These are phyloP conservation scores for Brasilioporus rufonigricans DNA, from an alignment of 768 basidiomycete species.

Conservation along the genomic window DNA sequence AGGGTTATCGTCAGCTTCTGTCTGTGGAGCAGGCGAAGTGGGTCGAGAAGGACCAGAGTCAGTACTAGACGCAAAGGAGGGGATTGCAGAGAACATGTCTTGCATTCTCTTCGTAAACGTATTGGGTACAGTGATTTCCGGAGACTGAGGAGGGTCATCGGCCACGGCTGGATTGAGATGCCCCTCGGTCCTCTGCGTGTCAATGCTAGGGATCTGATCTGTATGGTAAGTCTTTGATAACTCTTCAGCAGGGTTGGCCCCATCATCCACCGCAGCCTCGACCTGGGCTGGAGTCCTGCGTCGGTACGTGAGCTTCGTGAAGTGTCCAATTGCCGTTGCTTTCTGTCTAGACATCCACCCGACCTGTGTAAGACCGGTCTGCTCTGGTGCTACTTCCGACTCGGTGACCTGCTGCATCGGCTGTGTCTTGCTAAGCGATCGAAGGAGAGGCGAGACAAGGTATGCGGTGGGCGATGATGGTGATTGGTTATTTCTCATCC, in stretches of 20 bases:
- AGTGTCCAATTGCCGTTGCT: slow-evolving; percentile 10
- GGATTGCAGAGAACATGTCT: slow-evolving; percentile 46
- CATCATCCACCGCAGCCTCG: neutral
- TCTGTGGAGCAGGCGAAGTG: slow-evolving; percentile 9
- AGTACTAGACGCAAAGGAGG: slow-evolving; percentile 25
- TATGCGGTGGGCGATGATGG: neutral
- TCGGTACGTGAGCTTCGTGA: slow-evolving; percentile 19
- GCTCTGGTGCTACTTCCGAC: slow-evolving; percentile 2
- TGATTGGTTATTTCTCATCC: slow-evolving; percentile 7
- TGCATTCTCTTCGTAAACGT: slow-evolving; percentile 54
- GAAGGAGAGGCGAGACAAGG: slow-evolving; percentile 14
- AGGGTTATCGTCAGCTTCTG: slow-evolving; percentile 3
- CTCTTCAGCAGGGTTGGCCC: slow-evolving; percentile 3
- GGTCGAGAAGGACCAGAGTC: slow-evolving; percentile 17
- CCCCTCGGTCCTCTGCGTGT: slow-evolving; percentile 1
- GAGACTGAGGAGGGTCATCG: slow-evolving; percentile 18
- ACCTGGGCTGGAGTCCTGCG: slow-evolving; percentile 1
- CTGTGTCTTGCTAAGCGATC: slow-evolving; percentile 20
- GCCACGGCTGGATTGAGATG: slow-evolving; percentile 3
- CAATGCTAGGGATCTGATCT: slow-evolving; percentile 8
- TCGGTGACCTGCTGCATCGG: slow-evolving; percentile 14
- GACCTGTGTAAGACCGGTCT: neutral
- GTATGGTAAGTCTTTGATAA: slow-evolving; percentile 3
- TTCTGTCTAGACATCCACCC: slow-evolving; percentile 18
- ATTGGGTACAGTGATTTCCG: slow-evolving; percentile 33